Evolutionary conservation across 805 yeast species (phyloP), one percentile per base, ranked within the genome.

Genomic region (Schwanniomyces polymorphus): DNA sequence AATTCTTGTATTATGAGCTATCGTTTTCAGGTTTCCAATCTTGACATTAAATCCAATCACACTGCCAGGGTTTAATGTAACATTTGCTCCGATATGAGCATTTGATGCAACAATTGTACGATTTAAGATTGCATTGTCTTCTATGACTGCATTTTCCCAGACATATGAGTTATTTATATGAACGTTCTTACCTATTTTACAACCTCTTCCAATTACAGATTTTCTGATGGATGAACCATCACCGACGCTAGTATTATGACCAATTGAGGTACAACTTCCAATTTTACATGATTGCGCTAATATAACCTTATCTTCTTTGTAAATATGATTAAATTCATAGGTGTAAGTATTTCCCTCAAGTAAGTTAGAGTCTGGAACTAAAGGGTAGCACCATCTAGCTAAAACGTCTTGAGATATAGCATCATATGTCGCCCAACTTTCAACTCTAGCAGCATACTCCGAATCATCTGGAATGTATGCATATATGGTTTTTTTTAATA

Each of bases 241-340:
- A 37, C 96, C 96, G 55, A 94, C 85, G 35, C 71, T 73, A 0
- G 97, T 78, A 43, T 81, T 78, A 1, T 85, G 72, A 3, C 98
- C 99, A 53, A 94, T 86, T 3, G 90, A 88, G 1, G 95, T 88
- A 54, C 88, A 77, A 45, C 84, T 80, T 16, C 87, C 88, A 49
- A 94, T 82, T 54, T 82, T 82, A 70, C 97, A 91, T n/a, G 94
- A 85, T 61, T 92, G 97, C 0, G 97, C 96, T 54, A 92, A 75
- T 7, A 90, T 83, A n/a, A 92, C 92, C 54, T 85, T 86, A 33
- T 82, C 80, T 61, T 91, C 97, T 67, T 91, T 91, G 67, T 94
- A 94, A 44, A 92, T 81, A 65, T 94, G 95, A 45, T 88, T 86
- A 43, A 86, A 79, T 58, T 86, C 95, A 65, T 90, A 90, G 2